phyloP scores from a whole-genome alignment of 495 filamentous ascomycete genomes.

The Neurospora sp. region DNA sequence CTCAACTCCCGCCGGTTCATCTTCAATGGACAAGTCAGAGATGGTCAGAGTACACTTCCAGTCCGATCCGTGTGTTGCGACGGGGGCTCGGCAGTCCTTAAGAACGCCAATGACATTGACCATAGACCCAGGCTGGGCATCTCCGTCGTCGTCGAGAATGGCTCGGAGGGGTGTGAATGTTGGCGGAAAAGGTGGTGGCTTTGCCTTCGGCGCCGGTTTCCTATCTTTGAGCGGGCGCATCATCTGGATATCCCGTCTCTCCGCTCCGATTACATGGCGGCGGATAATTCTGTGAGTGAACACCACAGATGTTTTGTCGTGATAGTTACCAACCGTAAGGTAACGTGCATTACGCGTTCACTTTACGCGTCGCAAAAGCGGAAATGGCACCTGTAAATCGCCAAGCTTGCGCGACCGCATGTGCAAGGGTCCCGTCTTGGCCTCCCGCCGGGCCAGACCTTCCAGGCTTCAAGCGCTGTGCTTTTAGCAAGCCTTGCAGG shows the following conservation, averaged over 20 bases:
- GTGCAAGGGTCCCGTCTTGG: neutral
- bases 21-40: slow-evolving; percentile 29
- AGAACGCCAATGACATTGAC: slow-evolving; percentile 41
- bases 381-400: neutral
- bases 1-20: slow-evolving; percentile 14
- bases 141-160: slow-evolving; percentile 21
- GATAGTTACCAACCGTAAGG: neutral
- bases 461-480: neutral
- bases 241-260: neutral
- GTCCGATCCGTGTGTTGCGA: slow-evolving; percentile 31
- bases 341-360: neutral
- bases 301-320: neutral
- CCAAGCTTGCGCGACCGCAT: slow-evolving; percentile 5
- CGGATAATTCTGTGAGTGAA: neutral
- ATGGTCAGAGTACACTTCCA: slow-evolving; percentile 30
- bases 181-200: slow-evolving; percentile 15
- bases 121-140: slow-evolving; percentile 14
- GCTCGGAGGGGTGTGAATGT: slow-evolving; percentile 20
- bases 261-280: neutral
- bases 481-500: neutral
- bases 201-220: neutral
- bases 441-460: neutral
- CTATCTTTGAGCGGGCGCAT: neutral
- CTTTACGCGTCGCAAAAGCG: neutral
- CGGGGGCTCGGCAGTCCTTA: slow-evolving; percentile 36